These are phyloP conservation scores for Agaricus blazei DNA, from an alignment of 768 basidiomycete species.

Conservation along the genomic window DNA sequence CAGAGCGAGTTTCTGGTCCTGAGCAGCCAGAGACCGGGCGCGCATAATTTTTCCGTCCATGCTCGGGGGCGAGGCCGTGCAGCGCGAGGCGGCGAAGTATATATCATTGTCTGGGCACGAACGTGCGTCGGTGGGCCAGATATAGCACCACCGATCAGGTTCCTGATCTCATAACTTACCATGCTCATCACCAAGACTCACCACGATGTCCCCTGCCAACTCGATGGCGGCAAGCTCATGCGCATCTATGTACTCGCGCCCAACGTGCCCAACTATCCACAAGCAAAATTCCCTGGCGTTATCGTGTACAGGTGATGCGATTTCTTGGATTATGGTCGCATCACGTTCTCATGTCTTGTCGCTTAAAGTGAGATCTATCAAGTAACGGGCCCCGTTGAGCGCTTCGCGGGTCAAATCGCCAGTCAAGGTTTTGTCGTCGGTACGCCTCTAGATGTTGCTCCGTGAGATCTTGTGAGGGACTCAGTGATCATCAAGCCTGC, in stretches of 20 bases:
- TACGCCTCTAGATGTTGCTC: conserved; percentile 23
- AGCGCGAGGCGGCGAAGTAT: not conserved
- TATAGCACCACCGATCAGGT: too few relatives aligned
- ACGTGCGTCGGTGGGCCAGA: not conserved
- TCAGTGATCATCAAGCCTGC: conserved; percentile 45
- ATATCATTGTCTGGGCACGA: not conserved
- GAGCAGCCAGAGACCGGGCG: conserved; percentile 47
- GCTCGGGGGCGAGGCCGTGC: not conserved
- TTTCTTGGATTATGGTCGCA: not conserved
- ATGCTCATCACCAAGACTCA: conserved; percentile 85
- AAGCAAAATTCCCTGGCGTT: conserved; percentile 91
- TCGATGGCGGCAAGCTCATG: conserved; percentile 60
- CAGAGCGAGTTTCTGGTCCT: conserved; percentile 56
- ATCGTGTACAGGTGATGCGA: conserved; percentile 70
- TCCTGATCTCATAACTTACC: conserved; percentile 7
- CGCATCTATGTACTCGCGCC: conserved; percentile 84
- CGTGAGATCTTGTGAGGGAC: not conserved
- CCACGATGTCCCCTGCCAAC: conserved; percentile 70
- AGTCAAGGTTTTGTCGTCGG: conserved; percentile 84
- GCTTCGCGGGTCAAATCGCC: conserved; percentile 84
- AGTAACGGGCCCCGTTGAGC: conserved; percentile 95
- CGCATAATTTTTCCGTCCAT: conserved; percentile 25
- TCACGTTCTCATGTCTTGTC: not conserved
- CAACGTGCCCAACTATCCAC: conserved; percentile 72
- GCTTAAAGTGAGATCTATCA: conserved; percentile 83